A percentile compares a stretch with the other conserved stretches of the same genome.
Evolutionary conservation across 2,329 filamentous ascomycete species (phyloP).

Genomic region (Cytospora chrysosperma): DNA sequence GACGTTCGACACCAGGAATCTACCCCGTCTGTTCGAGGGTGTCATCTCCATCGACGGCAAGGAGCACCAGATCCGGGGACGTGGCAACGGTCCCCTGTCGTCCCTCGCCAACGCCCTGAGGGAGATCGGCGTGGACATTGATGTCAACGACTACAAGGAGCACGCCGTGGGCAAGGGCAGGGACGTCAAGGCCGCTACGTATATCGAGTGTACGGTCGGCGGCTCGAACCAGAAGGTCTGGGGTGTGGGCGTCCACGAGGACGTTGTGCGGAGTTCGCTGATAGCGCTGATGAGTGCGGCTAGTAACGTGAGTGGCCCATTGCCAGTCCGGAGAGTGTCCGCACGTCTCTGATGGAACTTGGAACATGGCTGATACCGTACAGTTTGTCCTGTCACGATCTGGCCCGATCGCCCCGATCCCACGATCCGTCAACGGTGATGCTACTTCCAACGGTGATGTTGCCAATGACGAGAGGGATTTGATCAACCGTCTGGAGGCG

Average conservation of each 20-base stretch:
- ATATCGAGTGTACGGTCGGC: constrained; percentile 80
- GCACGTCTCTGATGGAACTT: constrained; percentile 11
- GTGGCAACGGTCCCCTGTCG: constrained; percentile 88
- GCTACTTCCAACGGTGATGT: constrained; percentile 15
- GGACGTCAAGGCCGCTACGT: constrained; percentile 89
- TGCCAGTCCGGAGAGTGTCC: constrained; percentile 13
- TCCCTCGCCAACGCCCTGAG: constrained; percentile 80
- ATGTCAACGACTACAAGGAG: constrained; percentile 94
- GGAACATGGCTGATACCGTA: constrained; percentile 12
- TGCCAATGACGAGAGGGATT: constrained; percentile 26
- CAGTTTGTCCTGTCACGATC: constrained; percentile 69
- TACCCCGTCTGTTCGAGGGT: constrained; percentile 80
- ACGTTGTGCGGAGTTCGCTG: constrained; percentile 86
- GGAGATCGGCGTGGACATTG: constrained; percentile 77
- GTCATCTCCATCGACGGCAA: constrained; percentile 78
- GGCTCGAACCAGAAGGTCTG: constrained; percentile 72
- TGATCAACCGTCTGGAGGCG: constrained; percentile 38
- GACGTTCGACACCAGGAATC: constrained; percentile 73
- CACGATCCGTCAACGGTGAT: constrained; percentile 46
- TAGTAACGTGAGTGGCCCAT: constrained; percentile 67
- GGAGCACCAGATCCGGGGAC: constrained; percentile 75
- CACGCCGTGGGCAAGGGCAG: constrained; percentile 82
- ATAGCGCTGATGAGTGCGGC: constrained; percentile 84
- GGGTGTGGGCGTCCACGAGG: constrained; percentile 90
- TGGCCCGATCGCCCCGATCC: constrained; percentile 63